A percentile compares a stretch with the other conserved stretches of the same genome.
phyloP scores from a whole-genome alignment of 2,329 filamentous ascomycete species.

The Orbilia oligospora region DNA sequence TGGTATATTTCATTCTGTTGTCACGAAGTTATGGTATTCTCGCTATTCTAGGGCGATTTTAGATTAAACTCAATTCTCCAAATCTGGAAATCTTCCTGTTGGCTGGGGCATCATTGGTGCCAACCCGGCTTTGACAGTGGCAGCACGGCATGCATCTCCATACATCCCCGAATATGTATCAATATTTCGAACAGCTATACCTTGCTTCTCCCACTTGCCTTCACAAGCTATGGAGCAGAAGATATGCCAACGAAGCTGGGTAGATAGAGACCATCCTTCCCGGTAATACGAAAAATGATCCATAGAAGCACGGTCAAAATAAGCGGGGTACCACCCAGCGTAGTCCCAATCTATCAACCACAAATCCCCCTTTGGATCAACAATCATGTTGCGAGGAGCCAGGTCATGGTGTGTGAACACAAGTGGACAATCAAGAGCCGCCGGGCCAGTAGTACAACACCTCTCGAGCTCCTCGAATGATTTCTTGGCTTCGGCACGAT shows the following conservation, averaged over 20 bases:
- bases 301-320: constrained; percentile 6
- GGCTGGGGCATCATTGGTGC: not conserved
- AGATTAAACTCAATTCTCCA: not conserved
- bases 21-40: too few relatives aligned
- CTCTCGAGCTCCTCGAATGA: not conserved
- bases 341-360: constrained; percentile 25
- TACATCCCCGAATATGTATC: not conserved
- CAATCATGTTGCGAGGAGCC: constrained; percentile 15
- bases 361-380: not conserved
- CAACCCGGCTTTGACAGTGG: not conserved
- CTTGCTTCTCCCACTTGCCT: not conserved
- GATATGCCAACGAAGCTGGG: not conserved
- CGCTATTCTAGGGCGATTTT: too few relatives aligned
- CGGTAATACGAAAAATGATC: not conserved
- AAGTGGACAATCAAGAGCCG: not conserved
- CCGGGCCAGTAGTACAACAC: not conserved
- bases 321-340: constrained; percentile 8
- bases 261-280: not conserved
- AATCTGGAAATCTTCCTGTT: not conserved
- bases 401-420: constrained; percentile 24
- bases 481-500: not conserved
- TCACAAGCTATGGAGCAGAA: constrained; percentile 1
- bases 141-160: not conserved
- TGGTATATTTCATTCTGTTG: too few relatives aligned
- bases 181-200: not conserved